Evolutionary conservation across 192 early-diverging fungal species (phyloP).

Genomic region (Entomortierella beljakovae): DNA sequence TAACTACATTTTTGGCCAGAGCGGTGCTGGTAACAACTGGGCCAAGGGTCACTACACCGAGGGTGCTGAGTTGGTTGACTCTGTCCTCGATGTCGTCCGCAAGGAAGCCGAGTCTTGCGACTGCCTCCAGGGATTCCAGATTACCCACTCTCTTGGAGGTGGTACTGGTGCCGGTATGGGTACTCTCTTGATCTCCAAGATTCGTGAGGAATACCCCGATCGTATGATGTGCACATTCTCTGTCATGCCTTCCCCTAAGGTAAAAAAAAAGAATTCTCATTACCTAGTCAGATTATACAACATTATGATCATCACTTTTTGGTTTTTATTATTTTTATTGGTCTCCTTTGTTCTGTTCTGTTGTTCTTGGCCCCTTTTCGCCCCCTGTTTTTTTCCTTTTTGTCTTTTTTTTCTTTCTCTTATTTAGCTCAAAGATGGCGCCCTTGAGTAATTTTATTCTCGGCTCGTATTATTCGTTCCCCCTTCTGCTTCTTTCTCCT

Average conservation of each 20-base stretch:
- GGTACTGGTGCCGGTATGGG: conserved; percentile 99
- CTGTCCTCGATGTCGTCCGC: conserved; percentile 94
- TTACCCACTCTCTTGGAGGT: conserved; percentile 98
- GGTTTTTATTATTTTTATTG: not conserved
- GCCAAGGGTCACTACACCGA: conserved; percentile 99
- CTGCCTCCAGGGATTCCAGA: conserved; percentile 98
- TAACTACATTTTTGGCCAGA: conserved; percentile 96
- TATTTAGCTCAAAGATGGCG: not conserved
- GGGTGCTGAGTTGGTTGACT: conserved; percentile 98
- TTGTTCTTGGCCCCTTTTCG: too few species aligned
- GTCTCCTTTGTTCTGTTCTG: too few species aligned
- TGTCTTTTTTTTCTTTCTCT: too few species aligned
- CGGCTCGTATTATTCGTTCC: too few species aligned
- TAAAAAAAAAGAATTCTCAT: conserved; percentile 17
- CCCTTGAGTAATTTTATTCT: too few species aligned
- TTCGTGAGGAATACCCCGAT: conserved; percentile 99
- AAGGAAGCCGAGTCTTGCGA: conserved; percentile 98
- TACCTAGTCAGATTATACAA: too few species aligned
- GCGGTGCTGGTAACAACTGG: conserved; percentile 99
- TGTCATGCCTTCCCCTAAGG: conserved; percentile 96
- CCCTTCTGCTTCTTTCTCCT: too few species aligned
- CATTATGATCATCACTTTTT: not conserved
- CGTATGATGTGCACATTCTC: conserved; percentile 99
- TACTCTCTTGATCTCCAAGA: conserved; percentile 95
- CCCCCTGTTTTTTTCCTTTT: too few species aligned